Evolutionary conservation across 2,329 filamentous ascomycete species (phyloP).

Genomic region (Pezicula carpinea): DNA sequence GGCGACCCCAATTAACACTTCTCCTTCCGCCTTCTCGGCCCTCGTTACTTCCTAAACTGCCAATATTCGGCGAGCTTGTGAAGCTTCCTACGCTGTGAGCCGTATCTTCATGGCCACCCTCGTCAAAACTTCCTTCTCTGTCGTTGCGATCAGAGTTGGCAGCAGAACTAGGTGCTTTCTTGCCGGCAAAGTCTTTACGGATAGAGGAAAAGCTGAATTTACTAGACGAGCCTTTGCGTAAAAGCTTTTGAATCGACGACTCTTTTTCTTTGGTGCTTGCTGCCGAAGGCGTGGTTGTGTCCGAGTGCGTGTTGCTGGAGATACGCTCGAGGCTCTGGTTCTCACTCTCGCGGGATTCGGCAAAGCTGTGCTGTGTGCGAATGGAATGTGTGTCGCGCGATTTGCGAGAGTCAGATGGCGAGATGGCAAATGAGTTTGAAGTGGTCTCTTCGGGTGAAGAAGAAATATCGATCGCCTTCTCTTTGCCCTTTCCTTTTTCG

Average conservation of each 20-base stretch:
- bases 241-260: constrained; percentile 50
- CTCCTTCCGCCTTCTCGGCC: not conserved
- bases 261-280: constrained; percentile 41
- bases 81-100: not conserved
- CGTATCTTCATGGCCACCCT: constrained; percentile 43
- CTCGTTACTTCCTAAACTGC: not conserved
- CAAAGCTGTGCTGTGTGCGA: constrained; percentile 52
- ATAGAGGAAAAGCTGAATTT: constrained; percentile 60
- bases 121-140: constrained; percentile 51
- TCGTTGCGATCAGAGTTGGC: constrained; percentile 55
- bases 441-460: constrained; percentile 28
- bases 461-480: constrained; percentile 30
- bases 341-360: constrained; percentile 38
- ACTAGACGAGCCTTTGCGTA: constrained; percentile 61
- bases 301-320: constrained; percentile 53
- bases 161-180: constrained; percentile 52
- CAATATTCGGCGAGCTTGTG: constrained; percentile 1
- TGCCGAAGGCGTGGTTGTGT: constrained; percentile 39
- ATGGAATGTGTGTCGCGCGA: constrained; percentile 54
- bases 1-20: not conserved
- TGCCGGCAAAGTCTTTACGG: constrained; percentile 45
- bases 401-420: constrained; percentile 46
- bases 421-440: constrained; percentile 33
- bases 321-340: constrained; percentile 42
- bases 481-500: constrained; percentile 34